Evolutionary conservation across 371 early-diverging fungal genomes (phyloP), one percentile per base, ranked within the genome.

Genomic region (Umbelopsis sp.): DNA sequence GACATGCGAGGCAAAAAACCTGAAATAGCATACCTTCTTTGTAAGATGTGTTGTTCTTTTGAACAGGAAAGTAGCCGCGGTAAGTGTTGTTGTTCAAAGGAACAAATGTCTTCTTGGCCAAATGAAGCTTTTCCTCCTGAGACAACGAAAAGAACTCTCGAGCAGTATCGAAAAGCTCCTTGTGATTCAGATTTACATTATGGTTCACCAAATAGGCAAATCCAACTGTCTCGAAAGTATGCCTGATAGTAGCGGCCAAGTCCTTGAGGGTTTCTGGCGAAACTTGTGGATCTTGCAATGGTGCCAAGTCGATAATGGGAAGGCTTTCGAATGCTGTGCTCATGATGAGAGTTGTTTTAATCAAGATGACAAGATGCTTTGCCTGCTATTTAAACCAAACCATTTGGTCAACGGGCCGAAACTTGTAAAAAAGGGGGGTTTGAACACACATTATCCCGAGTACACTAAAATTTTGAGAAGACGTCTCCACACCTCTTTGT

Each of bases 221-320:
- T 6, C 57, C 57, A 0, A 57, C 57, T 5, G 57, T 57, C 57
- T 57, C 57, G 12, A 57, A 57, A 2, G 57, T 57, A 35, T 57
- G 32, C 18, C 57, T 29, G 3, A 57, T 2, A 16, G 35, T 57
- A 57, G 57, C 57, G 9, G 57, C 57, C 35, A 57, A 35, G 14
- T 57, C 18, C 35, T 57, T 12, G 18, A 57, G 57, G 11, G 57
- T 16, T 37, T 57, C 29, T 29, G 22, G 18, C 1, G 32, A 35
- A 1, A 57, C 57, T 12, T 57, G 37, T 5, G 57, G 35, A 35
- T 57, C 57, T 35, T 35, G 29, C 9, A 57, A 29, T 18, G 57
- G 57, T 35, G 57, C 57, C 57, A 57, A 57, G 35, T 57, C 57
- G 18, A 57, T 57, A 29, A 57, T 57, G 35, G 57, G 57, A 12